These are phyloP conservation scores for Salmacisia buchloeana DNA, from an alignment of 1,284 basidiomycete species.

Conservation along the genomic window DNA sequence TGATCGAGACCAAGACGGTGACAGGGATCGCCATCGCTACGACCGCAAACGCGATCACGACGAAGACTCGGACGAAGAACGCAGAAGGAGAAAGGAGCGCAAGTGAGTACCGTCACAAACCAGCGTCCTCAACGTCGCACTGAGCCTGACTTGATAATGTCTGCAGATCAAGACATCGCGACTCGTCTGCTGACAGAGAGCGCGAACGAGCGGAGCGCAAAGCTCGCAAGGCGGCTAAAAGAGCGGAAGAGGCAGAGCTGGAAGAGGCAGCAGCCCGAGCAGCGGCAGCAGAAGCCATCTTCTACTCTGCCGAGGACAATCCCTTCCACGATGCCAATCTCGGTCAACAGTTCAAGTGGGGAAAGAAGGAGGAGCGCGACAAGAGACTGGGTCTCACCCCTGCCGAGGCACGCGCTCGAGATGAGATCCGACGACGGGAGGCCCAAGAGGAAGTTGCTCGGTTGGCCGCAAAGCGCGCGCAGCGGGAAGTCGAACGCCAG, in stretches of 20 bases:
- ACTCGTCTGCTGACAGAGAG: conserved; percentile 19
- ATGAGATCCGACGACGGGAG: conserved; percentile 75
- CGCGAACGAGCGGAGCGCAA: conserved; percentile 24
- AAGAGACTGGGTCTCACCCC: conserved; percentile 75
- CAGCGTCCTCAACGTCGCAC: background rate
- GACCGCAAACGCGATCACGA: conserved; percentile 12
- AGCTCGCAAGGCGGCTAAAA: conserved; percentile 34
- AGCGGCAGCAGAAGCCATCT: conserved; percentile 40
- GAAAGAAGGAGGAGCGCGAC: conserved; percentile 96
- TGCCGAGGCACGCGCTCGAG: conserved; percentile 72
- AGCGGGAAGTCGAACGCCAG: conserved; percentile 80
- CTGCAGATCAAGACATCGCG: conserved; percentile 15
- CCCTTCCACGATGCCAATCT: conserved; percentile 95
- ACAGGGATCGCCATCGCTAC: conserved; percentile 7
- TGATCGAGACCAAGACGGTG: background rate
- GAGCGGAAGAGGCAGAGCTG: conserved; percentile 22
- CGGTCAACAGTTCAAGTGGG: conserved; percentile 91
- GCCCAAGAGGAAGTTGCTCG: conserved; percentile 91
- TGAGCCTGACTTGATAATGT: background rate
- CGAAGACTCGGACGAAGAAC: conserved; percentile 7
- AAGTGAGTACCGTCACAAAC: conserved; percentile 4
- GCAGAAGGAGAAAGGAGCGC: conserved; percentile 9
- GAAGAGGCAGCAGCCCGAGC: conserved; percentile 29
- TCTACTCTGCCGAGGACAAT: conserved; percentile 86
- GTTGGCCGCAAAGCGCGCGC: conserved; percentile 79